Base-by-base conservation (phyloP, 495 filamentous ascomycete species). In the Glarea lozoyensis region DNA sequence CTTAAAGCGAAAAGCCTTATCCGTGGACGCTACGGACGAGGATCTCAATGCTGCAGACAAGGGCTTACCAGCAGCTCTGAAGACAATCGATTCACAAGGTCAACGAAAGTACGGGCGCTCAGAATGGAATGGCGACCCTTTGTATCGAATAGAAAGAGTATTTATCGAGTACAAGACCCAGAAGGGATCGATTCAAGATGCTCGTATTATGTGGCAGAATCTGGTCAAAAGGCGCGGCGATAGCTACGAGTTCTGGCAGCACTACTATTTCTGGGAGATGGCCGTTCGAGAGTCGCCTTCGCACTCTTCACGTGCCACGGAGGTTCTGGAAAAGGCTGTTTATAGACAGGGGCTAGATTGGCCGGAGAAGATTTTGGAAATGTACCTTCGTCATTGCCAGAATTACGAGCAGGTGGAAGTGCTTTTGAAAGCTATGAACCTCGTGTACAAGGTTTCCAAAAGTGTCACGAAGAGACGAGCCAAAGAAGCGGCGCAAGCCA, bases 191-290 rank as follows among this genome's bases (percentile, higher is more conserved):
- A 58, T 69, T n/a, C 64, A 71, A 13, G 64, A 64, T 2, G 73
- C 89, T 5, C 76, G 90, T 20, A 68, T 72, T 22, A 76, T 82
- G 11, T 97, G 86, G 79, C 78, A 78, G 48, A 70, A 73, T 10
- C 69, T 98, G 27, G 71, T 82, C 2, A 55, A 70, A 16, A 69
- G 77, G 11, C 78, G 84, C 25, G 80, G 78, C 15, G 71, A 84
- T 48, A 87, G 80, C 53, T 86, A 86, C 52, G 86, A 94, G 52
- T 96, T 96, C 54, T 98, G 92, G 92, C 73, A 88, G 22, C 75
- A 79, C 27, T 95, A 84, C 58, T 95, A 94, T 59, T 62, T 78
- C 30, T 98, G 87, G 86, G 92, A 94, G 60, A 78, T 96, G 69
- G 72, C 59, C 3, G 55, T 70, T 4, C 58, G 62, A 5, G 62